Base-by-base conservation (phyloP, 179 eudicot genomes). In the Dionaea muscipula region DNA sequence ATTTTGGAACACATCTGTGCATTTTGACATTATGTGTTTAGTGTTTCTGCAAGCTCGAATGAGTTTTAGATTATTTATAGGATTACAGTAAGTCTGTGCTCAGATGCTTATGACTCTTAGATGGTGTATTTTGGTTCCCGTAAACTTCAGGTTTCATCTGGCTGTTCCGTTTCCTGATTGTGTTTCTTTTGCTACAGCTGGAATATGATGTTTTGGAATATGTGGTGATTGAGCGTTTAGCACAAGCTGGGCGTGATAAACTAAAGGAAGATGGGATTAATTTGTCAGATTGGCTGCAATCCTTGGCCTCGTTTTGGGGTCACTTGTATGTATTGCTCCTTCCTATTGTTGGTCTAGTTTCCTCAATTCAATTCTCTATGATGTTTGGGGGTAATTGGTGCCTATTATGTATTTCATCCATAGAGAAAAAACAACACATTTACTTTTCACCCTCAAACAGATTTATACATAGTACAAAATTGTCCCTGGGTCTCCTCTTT, bases 201-300 rank as follows among this genome's bases (percentile, higher is more conserved):
- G 98, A 91, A 74, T 91, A 91, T 65, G 98, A 91, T 80, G 75
- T 88, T 56, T 64, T 91, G 65, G 98, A 91, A 72, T 91, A 91
- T 70, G 98, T 91, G 35, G 98, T 91, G 68, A 76, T 91, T 57
- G 98, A 91, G 72, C 83, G 96, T 12, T 73, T 88, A 86, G 85
- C 81, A 39, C 95, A 79, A 74, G 72, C 75, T 55, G 99, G 99
- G 43, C 96, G 96, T 22, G 89, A 83, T 39, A 93, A 93, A 73
- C 83, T 93, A 22, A 93, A 93, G 63, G 99, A 88, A 52, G 96
- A 93, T 53, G 99, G 96, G 59, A 79, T 93, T 58, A 93, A 93
- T 76, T 74, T 93, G 75, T 88, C 99, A 39, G 96, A 93, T 59
- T 93, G 99, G 99, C 95, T 93, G 64, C 96, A 88, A 64, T 93